Conservation (phyloP, 1,139 yeast species). For the Kurtzmaniella natalensis region DNA sequence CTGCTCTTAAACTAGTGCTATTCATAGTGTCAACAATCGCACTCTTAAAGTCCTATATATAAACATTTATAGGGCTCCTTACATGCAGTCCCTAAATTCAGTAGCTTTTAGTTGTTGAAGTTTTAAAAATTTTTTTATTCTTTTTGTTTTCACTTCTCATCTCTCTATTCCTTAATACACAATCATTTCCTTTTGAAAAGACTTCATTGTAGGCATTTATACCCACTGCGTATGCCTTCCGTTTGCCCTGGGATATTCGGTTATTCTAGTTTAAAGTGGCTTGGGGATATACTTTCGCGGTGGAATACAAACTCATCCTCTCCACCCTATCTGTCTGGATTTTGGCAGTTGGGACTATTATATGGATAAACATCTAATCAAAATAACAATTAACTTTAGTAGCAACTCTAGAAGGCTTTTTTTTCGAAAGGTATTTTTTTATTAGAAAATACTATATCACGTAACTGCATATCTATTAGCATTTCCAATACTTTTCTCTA, state of each 20-base stretch:
- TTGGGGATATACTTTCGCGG: conserved; percentile 45
- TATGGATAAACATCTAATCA: conserved; percentile 41
- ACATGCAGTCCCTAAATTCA: no score
- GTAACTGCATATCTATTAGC: no score
- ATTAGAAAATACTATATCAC: background rate
- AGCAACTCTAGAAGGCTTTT: no score
- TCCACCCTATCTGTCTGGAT: conserved; percentile 42
- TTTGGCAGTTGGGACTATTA: conserved; percentile 33
- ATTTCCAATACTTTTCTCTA: no score
- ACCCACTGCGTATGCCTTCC: conserved; percentile 50
- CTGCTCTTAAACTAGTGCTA: no score
- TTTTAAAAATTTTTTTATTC: background rate
- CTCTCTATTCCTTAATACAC: background rate
- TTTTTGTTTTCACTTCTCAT: conserved; percentile 1
- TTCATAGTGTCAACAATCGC: no score
- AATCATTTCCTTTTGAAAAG: no score
- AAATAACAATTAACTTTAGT: no score
- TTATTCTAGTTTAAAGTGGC: conserved; percentile 51
- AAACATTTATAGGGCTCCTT: no score
- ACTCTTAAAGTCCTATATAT: no score
- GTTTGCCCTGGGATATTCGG: conserved; percentile 50
- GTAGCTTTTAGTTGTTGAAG: no score
- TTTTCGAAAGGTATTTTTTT: background rate
- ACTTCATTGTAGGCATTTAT: conserved; percentile 3
- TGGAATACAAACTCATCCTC: conserved; percentile 42